phyloP scores from a whole-genome alignment of 495 filamentous ascomycete genomes.

The Endocarpon pusillum region DNA sequence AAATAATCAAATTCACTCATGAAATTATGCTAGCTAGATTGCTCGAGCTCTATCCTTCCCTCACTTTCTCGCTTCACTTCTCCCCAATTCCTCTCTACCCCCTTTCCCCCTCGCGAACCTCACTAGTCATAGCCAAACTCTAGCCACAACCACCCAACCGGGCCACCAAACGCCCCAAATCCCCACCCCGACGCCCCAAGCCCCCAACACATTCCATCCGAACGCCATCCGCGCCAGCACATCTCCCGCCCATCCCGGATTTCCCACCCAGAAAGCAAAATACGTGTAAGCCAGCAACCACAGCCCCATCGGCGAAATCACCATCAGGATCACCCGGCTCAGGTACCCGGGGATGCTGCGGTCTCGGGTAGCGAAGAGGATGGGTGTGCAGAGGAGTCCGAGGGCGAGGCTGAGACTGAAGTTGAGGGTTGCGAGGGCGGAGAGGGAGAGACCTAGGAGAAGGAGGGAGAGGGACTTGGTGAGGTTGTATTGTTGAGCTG shows the following conservation, averaged over 20 bases:
- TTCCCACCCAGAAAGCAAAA: conserved; percentile 50
- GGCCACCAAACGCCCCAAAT: conserved; percentile 99
- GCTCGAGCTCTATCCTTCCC: too few species aligned
- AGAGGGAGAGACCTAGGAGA: conserved; percentile 76
- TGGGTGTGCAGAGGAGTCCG: conserved; percentile 57
- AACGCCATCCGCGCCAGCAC: conserved; percentile 64
- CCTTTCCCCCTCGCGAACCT: too few species aligned
- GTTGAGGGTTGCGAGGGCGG: conserved; percentile 86
- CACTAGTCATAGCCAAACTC: too few species aligned
- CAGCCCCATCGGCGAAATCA: background rate
- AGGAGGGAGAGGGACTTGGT: conserved; percentile 86
- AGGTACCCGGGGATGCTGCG: conserved; percentile 11
- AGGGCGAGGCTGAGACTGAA: conserved; percentile 82
- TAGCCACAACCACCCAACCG: conserved; percentile 74
- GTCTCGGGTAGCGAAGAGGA: conserved; percentile 50
- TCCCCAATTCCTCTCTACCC: too few species aligned
- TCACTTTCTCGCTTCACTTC: too few species aligned
- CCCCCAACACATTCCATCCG: conserved; percentile 81
- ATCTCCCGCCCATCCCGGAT: conserved; percentile 34
- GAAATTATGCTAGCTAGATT: too few species aligned
- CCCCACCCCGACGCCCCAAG: conserved; percentile 68
- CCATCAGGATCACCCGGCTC: conserved; percentile 8
- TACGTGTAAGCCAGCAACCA: conserved; percentile 15
- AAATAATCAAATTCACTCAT: too few species aligned
- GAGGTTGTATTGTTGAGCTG: conserved; percentile 55